Conservation (phyloP, 352 stramenopile species). For the Phytophthora macrochlamydospora region DNA sequence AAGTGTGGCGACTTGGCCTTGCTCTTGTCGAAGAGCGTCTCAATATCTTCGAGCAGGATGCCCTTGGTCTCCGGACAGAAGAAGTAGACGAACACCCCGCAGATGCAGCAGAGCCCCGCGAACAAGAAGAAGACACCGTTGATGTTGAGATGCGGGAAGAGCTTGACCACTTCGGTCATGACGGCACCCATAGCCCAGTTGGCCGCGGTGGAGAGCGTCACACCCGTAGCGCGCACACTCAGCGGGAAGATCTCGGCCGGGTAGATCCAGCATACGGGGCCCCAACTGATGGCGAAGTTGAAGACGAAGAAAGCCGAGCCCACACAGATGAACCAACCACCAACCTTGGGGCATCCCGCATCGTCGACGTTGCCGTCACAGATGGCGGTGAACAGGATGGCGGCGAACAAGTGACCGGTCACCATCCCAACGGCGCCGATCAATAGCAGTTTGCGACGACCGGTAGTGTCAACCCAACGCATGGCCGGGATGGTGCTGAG, state of each 20-base stretch:
- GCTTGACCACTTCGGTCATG: conserved; percentile 23
- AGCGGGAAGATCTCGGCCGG: conserved; percentile 20
- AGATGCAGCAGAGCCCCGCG: conserved; percentile 33
- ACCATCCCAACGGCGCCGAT: conserved; percentile 18
- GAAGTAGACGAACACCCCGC: conserved; percentile 49
- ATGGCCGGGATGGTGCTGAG: conserved; percentile 21
- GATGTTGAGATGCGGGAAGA: conserved; percentile 23
- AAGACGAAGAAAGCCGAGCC: conserved; percentile 19
- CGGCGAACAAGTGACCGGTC: conserved; percentile 17
- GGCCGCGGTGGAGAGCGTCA: conserved; percentile 48
- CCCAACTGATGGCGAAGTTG: conserved; percentile 21
- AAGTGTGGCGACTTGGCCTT: conserved; percentile 18
- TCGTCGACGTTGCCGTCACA: conserved; percentile 29
- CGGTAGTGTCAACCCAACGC: conserved; percentile 19
- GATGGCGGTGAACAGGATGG: conserved; percentile 31
- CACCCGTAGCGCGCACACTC: conserved; percentile 41
- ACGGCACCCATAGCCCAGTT: conserved; percentile 43
- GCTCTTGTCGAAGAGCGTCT: conserved; percentile 18
- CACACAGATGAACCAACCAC: conserved; percentile 17
- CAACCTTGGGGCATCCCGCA: conserved; percentile 6
- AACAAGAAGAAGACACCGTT: conserved; percentile 30
- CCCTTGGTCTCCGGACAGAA: conserved; percentile 33
- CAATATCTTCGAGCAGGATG: conserved; percentile 17
- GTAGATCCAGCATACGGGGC: conserved; percentile 23
- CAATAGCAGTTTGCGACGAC: conserved; percentile 17